Evolutionary conservation across 83 land plant species (phyloP).

Genomic region (Thuja plicata): DNA sequence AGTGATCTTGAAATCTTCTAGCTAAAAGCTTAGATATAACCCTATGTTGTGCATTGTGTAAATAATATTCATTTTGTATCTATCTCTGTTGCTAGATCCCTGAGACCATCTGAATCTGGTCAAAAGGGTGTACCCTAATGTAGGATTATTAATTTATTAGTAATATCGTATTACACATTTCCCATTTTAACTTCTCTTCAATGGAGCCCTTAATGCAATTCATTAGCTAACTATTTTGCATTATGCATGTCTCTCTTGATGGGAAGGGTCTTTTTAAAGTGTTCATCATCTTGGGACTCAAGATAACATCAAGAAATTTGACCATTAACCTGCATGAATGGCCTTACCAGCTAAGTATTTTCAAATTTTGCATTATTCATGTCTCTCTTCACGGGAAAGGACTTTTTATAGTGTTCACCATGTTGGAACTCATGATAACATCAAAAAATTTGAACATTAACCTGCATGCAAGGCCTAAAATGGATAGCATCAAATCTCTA

Average conservation of each 20-base stretch:
- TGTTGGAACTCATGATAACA: background rate
- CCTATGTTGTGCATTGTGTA: background rate
- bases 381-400: background rate
- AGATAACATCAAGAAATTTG: background rate
- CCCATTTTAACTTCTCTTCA: background rate
- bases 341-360: too few species aligned
- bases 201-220: background rate
- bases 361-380: background rate
- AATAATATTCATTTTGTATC: background rate
- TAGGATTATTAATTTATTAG: background rate
- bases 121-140: background rate
- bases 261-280: background rate
- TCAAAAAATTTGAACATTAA: background rate
- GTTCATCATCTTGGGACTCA: background rate
- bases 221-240: background rate
- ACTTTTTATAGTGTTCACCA: background rate
- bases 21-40: background rate
- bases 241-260: background rate
- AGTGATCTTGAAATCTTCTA: background rate
- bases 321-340: too few species aligned
- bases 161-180: too few species aligned
- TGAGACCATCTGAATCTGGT: background rate
- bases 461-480: background rate
- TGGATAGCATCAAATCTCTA: background rate
- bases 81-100: background rate